phyloP scores from a whole-genome alignment of 108 stramenopile genomes.

The Aureococcus anophagefferens region DNA sequence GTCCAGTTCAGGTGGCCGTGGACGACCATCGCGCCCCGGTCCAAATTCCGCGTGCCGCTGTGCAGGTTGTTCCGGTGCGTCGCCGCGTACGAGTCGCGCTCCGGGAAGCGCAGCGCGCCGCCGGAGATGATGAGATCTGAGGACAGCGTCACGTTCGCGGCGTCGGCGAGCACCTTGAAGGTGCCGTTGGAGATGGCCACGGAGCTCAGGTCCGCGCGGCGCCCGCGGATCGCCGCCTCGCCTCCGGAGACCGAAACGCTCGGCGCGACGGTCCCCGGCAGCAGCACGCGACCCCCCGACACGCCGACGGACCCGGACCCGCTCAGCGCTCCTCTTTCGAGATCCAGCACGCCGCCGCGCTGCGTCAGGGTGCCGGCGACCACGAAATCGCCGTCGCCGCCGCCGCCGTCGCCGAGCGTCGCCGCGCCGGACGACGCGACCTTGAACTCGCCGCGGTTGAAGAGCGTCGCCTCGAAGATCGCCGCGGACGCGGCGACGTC shows the following conservation, averaged over 20 bases:
- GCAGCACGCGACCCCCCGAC: background rate
- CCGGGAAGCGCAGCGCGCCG: background rate
- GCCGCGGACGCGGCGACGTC: background rate
- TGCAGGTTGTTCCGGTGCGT: background rate
- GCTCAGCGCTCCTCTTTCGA: background rate
- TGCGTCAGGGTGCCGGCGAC: background rate
- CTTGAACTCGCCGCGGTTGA: background rate
- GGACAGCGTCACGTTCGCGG: no score
- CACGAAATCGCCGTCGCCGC: background rate
- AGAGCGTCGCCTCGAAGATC: background rate
- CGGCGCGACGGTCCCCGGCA: background rate
- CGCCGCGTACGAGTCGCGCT: background rate
- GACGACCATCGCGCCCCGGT: background rate
- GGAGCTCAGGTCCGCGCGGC: background rate
- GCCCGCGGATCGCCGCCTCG: background rate
- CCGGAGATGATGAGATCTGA: background rate
- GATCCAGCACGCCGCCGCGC: background rate
- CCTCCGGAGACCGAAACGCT: background rate
- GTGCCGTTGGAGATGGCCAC: background rate
- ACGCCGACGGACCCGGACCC: background rate
- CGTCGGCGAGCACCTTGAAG: no score
- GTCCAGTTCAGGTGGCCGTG: background rate
- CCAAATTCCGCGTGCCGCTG: background rate
- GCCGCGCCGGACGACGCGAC: background rate
- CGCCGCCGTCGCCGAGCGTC: background rate